Evolutionary conservation across 768 basidiomycete genomes (phyloP), one percentile per base, ranked within the genome.

Genomic region (Suillus americanus): DNA sequence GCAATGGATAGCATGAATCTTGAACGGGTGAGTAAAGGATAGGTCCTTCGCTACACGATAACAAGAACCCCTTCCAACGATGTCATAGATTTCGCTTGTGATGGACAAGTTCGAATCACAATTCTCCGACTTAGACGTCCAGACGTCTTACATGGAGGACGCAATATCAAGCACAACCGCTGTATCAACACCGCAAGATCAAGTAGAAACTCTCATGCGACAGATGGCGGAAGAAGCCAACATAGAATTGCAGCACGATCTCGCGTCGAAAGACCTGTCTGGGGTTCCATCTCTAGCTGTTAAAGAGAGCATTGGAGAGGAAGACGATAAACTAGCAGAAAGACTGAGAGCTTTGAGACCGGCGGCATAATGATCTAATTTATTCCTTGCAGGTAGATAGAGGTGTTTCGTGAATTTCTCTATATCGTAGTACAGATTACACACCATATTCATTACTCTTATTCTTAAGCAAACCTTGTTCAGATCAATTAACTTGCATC

Each of bases 1-100:
- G 97, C 97, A 5, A 99, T 99, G 97, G 92, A 97, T 70, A 91
- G 84, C 78, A 99, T 99, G 97, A 99, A 99, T 81, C 85, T 99
- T 63, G 97, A 99, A 71, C 85, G 90, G 75, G 97, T 97, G 72
- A 73, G 88, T 80, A 33, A 28, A 30, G 38, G 16, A 48, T 3
- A 38, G 16, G 53, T 16, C 56, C 46, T 50, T 23, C 28, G 62
- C 25, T 18, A 14, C 25, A 16, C 43, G 41, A 43, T 28, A 46
- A 25, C 35, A 35, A 54, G 43, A 40, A 56, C 6, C 35, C 57
- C 38, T 14, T 60, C 41, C 57, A 38, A 45, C 60, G 56, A 37
- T 20, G 40, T 14, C 20, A 48, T 74, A 98, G 97, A 99, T 99
- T 73, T 97, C 97, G 14, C 78, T 94, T 62, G 94, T 99, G 40